Evolutionary conservation across 2,329 filamentous ascomycete genomes (phyloP).

Genomic region (Lecanicillium sp.): DNA sequence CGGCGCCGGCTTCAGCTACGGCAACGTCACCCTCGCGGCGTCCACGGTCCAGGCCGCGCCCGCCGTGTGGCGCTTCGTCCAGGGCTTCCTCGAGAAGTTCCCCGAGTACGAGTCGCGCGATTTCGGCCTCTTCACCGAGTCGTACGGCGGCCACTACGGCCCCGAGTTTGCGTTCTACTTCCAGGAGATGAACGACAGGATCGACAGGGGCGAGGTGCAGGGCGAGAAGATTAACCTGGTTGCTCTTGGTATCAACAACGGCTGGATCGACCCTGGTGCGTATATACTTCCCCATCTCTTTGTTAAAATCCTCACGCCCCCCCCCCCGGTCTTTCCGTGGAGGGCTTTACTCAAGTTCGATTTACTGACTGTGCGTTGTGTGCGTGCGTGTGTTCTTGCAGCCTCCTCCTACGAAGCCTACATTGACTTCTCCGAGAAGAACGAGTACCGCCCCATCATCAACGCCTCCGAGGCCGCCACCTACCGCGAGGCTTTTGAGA

Average conservation of each 20-base stretch:
- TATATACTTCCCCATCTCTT: slow-evolving; percentile 12
- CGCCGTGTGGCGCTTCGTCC: slow-evolving; percentile 49
- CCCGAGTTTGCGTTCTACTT: slow-evolving; percentile 52
- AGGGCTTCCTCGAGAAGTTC: slow-evolving; percentile 58
- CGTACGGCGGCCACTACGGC: slow-evolving; percentile 54
- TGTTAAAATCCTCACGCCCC: not conserved
- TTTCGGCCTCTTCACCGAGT: slow-evolving; percentile 48
- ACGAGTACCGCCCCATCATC: slow-evolving; percentile 29
- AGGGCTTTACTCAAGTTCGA: slow-evolving; percentile 14
- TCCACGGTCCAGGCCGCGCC: slow-evolving; percentile 29
- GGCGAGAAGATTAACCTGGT: slow-evolving; percentile 43
- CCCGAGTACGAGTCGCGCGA: slow-evolving; percentile 55
- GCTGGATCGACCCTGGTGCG: slow-evolving; percentile 41
- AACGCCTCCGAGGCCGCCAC: slow-evolving; percentile 14
- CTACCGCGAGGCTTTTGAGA: slow-evolving; percentile 17
- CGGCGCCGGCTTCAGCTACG: slow-evolving; percentile 27
- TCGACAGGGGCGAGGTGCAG: slow-evolving; percentile 34
- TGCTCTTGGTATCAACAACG: slow-evolving; percentile 51
- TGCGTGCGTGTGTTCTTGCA: no score
- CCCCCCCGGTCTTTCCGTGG: not conserved
- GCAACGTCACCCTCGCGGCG: slow-evolving; percentile 2
- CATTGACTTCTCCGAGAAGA: slow-evolving; percentile 40
- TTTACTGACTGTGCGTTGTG: no score
- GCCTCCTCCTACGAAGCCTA: slow-evolving; percentile 32
- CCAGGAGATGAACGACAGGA: slow-evolving; percentile 49